These are phyloP conservation scores for Daphne laureola DNA, from an alignment of 441 rosid genomes.

Conservation along the genomic window DNA sequence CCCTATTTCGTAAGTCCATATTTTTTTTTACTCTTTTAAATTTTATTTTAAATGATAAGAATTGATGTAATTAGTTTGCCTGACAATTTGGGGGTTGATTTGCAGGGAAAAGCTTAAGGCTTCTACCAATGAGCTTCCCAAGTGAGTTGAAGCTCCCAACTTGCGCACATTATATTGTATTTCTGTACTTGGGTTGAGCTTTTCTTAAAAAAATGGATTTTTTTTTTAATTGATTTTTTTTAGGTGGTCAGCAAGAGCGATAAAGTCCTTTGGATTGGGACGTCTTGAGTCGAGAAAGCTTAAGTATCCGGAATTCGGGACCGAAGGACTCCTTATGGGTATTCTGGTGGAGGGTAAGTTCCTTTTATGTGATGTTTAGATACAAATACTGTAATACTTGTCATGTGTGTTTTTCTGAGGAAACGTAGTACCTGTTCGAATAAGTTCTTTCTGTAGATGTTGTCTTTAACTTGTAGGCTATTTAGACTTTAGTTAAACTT, in stretches of 20 bases:
- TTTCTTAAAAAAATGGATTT: conserved; percentile 4
- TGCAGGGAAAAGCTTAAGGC: conserved; percentile 46
- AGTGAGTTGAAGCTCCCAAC: conserved; percentile 33
- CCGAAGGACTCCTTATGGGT: conserved; percentile 84
- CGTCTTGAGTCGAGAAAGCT: conserved; percentile 84
- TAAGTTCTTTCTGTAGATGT: too few relatives aligned
- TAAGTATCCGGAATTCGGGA: conserved; percentile 73
- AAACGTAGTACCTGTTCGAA: too few relatives aligned
- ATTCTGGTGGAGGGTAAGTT: conserved; percentile 79
- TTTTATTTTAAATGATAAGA: background rate
- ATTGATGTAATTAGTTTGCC: background rate
- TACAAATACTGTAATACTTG: background rate
- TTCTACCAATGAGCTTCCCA: conserved; percentile 43
- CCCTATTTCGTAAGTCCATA: conserved; percentile 41
- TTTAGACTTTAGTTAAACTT: too few relatives aligned
- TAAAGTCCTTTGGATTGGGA: conserved; percentile 69
- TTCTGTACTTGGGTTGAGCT: background rate
- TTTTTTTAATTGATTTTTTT: conserved; percentile 11
- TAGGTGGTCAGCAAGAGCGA: conserved; percentile 94
- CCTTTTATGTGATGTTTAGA: background rate
- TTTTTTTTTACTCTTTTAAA: conserved; percentile 1
- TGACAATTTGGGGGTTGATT: conserved; percentile 6
- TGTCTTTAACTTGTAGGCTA: too few relatives aligned
- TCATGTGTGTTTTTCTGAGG: conserved; percentile 4
- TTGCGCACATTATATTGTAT: background rate